These are phyloP conservation scores for Basipetospora chlamydospora DNA, from an alignment of 2,329 filamentous ascomycete species.

Conservation along the genomic window DNA sequence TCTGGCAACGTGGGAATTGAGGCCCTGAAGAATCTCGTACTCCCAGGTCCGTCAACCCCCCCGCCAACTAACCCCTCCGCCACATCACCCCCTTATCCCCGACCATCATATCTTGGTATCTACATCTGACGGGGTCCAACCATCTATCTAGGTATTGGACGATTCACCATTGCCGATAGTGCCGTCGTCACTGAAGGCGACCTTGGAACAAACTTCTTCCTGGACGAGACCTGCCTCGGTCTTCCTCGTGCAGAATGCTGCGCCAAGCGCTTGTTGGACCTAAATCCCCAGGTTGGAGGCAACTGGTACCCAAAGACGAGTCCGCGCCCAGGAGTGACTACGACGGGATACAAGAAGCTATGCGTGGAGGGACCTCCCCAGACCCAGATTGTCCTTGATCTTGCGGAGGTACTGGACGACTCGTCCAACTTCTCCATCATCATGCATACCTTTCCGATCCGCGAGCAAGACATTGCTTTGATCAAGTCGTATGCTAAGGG, in stretches of 20 bases:
- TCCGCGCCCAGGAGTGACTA: constrained; percentile 13
- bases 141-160: constrained; percentile 65
- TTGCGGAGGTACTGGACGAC: constrained; percentile 25
- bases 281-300: constrained; percentile 86
- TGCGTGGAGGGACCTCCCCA: constrained; percentile 3
- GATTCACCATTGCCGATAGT: constrained; percentile 81
- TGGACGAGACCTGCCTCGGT: constrained; percentile 66
- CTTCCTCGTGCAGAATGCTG: constrained; percentile 66
- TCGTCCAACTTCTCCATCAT: constrained; percentile 35
- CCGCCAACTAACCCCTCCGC: neutral
- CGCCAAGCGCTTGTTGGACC: constrained; percentile 61
- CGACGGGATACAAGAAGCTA: constrained; percentile 4
- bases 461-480: constrained; percentile 24
- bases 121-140: no score
- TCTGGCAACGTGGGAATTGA: constrained; percentile 81
- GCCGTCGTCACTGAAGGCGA: constrained; percentile 65
- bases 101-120: no score
- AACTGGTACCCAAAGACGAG: constrained; percentile 44
- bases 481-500: constrained; percentile 33
- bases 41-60: constrained; percentile 36
- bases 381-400: constrained; percentile 17
- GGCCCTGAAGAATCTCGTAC: constrained; percentile 89
- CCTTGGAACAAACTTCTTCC: constrained; percentile 91
- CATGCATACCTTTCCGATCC: constrained; percentile 37
- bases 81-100: neutral